phyloP scores from a whole-genome alignment of 108 stramenopile genomes.

The Mediolabrus comicus region DNA sequence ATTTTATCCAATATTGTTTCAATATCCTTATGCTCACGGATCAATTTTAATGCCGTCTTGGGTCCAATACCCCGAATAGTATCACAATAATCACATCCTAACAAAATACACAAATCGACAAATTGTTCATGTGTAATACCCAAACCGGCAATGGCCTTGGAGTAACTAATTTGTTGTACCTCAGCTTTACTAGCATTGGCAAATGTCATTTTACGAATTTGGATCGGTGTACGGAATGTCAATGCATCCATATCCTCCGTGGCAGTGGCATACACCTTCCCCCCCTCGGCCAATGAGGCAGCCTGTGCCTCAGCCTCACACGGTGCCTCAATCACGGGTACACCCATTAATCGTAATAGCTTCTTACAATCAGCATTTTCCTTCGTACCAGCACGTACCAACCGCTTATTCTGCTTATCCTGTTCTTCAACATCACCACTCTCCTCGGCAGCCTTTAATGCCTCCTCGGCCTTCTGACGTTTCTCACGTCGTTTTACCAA shows the following conservation, averaged over 20 bases:
- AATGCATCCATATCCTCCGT: slow-evolving; percentile 99
- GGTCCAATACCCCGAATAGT: slow-evolving; percentile 97
- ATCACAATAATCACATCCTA: slow-evolving; percentile 98
- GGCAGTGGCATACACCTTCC: slow-evolving; percentile 93
- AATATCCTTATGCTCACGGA: slow-evolving; percentile 82
- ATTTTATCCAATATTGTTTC: slow-evolving; percentile 83
- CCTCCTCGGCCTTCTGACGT: slow-evolving; percentile 90
- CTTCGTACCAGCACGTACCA: slow-evolving; percentile 85
- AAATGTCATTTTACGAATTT: slow-evolving; percentile 93
- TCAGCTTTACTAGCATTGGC: slow-evolving; percentile 65
- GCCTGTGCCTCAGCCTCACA: slow-evolving; percentile 99
- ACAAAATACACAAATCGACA: slow-evolving; percentile 96
- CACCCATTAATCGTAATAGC: slow-evolving; percentile 95
- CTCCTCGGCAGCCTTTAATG: slow-evolving; percentile 82
- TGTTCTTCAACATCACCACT: slow-evolving; percentile 86
- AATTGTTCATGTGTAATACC: slow-evolving; percentile 94
- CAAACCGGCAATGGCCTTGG: slow-evolving; percentile 88
- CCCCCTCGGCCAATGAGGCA: slow-evolving; percentile 83
- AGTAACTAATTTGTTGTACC: slow-evolving; percentile 87
- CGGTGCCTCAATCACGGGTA: slow-evolving; percentile 92
- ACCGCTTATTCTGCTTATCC: slow-evolving; percentile 81
- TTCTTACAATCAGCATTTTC: slow-evolving; percentile 89
- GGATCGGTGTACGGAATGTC: slow-evolving; percentile 91
- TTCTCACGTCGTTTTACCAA: slow-evolving; percentile 89
- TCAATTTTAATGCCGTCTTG: slow-evolving; percentile 94